A percentile compares a stretch with the other conserved stretches of the same genome.
phyloP scores from a whole-genome alignment of 1,284 basidiomycete species.

The Termitomyces sp. region DNA sequence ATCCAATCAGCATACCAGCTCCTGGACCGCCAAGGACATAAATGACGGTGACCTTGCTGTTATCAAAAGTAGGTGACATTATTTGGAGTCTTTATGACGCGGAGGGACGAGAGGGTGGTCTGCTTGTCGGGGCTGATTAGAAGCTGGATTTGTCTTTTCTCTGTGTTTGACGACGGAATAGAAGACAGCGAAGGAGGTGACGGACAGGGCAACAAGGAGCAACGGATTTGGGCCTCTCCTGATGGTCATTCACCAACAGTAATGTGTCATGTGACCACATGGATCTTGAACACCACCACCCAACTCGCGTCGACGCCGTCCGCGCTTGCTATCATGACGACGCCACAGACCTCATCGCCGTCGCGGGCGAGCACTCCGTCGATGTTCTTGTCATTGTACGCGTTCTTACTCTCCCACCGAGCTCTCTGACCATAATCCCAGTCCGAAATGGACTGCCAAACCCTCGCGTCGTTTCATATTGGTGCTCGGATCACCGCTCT shows the following conservation, averaged over 20 bases:
- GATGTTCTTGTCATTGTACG: slow-evolving; percentile 61
- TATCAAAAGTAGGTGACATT: slow-evolving; percentile 58
- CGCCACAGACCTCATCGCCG: slow-evolving; percentile 60
- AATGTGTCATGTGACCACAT: slow-evolving; percentile 27
- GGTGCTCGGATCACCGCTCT: slow-evolving; percentile 68
- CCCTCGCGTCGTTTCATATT: slow-evolving; percentile 66
- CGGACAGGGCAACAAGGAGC: slow-evolving; percentile 50
- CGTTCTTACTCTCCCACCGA: slow-evolving; percentile 17
- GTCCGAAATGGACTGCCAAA: slow-evolving; percentile 36
- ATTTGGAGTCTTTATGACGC: slow-evolving; percentile 32
- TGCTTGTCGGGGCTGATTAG: slow-evolving; percentile 53
- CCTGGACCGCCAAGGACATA: slow-evolving; percentile 98
- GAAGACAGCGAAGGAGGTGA: slow-evolving; percentile 54
- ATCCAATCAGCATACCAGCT: slow-evolving; percentile 53
- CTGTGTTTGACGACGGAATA: slow-evolving; percentile 49
- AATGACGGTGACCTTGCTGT: slow-evolving; percentile 78
- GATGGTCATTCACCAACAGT: slow-evolving; percentile 9
- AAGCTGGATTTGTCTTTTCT: slow-evolving; percentile 55
- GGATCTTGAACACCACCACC: slow-evolving; percentile 56
- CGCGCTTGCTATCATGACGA: slow-evolving; percentile 59
- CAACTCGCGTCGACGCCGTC: slow-evolving; percentile 53
- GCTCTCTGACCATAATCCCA: slow-evolving; percentile 19
- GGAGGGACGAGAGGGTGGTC: slow-evolving; percentile 66
- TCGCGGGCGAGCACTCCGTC: slow-evolving; percentile 68
- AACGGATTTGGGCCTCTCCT: slow-evolving; percentile 54